phyloP scores from a whole-genome alignment of 1,284 basidiomycete species.

The Xerocomus minutiporus region DNA sequence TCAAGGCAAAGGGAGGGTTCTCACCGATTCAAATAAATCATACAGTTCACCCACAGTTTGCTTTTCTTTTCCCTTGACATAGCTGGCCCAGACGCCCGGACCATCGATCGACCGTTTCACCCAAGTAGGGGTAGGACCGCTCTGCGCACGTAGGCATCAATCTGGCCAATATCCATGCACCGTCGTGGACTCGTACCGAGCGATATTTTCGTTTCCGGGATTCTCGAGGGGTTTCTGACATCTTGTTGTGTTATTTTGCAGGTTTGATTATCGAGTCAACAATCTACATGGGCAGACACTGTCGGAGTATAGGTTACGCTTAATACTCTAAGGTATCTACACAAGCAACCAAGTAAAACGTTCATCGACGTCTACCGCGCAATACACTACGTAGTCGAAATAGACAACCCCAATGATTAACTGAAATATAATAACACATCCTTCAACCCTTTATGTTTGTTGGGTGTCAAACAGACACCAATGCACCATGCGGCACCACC shows the following conservation, averaged over 20 bases:
- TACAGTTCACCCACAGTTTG: conserved; percentile 71
- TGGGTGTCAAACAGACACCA: background rate
- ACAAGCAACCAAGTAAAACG: conserved; percentile 6
- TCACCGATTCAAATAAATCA: conserved; percentile 71
- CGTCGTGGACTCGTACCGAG: conserved; percentile 19
- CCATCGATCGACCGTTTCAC: conserved; percentile 61
- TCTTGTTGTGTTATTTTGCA: background rate
- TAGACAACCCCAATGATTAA: conserved; percentile 20
- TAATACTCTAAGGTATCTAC: conserved; percentile 20
- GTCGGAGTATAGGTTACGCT: background rate
- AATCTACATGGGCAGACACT: too few species aligned
- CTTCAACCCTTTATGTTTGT: conserved; percentile 2
- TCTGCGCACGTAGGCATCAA: conserved; percentile 16
- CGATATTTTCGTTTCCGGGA: conserved; percentile 34
- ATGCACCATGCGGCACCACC: background rate
- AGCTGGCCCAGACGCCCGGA: conserved; percentile 78
- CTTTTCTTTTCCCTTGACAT: conserved; percentile 76
- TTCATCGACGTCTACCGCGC: background rate
- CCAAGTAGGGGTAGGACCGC: conserved; percentile 52
- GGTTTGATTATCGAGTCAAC: background rate
- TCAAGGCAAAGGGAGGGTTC: background rate
- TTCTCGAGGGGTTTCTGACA: conserved; percentile 19
- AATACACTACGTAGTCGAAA: conserved; percentile 12
- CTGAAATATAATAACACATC: conserved; percentile 25
- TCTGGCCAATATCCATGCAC: background rate